Evolutionary conservation across 169 alveolate genomes (phyloP), one percentile per base, ranked within the genome.

Genomic region (Eimeria falciformis): DNA sequence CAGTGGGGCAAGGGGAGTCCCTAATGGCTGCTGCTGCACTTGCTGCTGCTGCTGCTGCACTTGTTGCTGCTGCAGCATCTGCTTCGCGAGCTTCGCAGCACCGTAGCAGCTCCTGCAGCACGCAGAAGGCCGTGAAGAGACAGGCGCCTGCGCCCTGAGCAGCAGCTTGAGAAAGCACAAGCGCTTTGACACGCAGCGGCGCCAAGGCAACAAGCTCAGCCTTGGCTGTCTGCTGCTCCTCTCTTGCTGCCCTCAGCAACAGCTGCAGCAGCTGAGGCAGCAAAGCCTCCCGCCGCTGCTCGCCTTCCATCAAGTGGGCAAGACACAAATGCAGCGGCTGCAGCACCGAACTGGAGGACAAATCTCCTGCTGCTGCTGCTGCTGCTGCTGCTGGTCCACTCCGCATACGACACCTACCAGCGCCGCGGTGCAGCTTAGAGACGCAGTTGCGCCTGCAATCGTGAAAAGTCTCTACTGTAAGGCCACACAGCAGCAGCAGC

Each of bases 401-500:
- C 33, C 23, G 18, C 11, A 18, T n/a, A 5, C 9, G 71, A 18
- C 71, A 14, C 71, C 18, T 58, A 9, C 71, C 21, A 9, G 33
- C 23, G 71, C 71, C 23, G 71, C 71, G 7, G 71, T 25, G 9
- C 33, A 5, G 9, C 9, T 5, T 58, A n/a, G n/a, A n/a, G n/a
- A n/a, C n/a, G 71, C 33, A 11, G 33, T 18, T 9, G 71, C 71
- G 9, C 33, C 71, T n/a, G 27, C 71, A 7, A 11, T n/a, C 71
- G 33, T 58, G 33, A 58, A n/a, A 5, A 6, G 71, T 25, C 27
- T 9, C 71, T 25, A 58, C 71, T 18, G 71, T 58, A 18, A 58
- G 71, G 71, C 71, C 71, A n/a, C 71, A 58, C 71, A 58, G 18
- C 33, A 58, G 71, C 71, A 58, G 33, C 71, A 58, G 71, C 71